Conservation (phyloP, 306 rosid genomes). For the Luffa acutangula region DNA sequence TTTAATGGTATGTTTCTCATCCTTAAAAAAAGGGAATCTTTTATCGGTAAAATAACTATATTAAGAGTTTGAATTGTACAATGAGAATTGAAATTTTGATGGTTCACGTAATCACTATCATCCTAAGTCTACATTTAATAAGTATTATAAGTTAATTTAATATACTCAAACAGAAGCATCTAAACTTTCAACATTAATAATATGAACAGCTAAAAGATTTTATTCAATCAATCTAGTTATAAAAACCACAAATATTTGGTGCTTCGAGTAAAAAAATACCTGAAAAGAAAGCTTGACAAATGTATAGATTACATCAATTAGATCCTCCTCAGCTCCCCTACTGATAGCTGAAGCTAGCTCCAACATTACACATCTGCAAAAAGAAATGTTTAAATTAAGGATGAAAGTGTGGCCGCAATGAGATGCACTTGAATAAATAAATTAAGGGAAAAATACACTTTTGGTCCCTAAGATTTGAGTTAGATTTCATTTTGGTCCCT, state of each 20-base stretch:
- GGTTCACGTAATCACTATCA: background rate
- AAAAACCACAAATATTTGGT: background rate
- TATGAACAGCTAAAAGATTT: background rate
- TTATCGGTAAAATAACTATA: background rate
- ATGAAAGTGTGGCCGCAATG: background rate
- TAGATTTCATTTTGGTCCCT: too few species aligned
- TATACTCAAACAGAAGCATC: background rate
- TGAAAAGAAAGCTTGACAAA: slow-evolving; percentile 39
- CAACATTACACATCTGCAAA: slow-evolving; percentile 48
- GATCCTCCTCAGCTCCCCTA: slow-evolving; percentile 61
- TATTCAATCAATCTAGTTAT: background rate
- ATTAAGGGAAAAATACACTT: too few species aligned
- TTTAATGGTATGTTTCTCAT: background rate
- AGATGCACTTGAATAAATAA: background rate
- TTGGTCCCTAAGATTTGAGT: too few species aligned
- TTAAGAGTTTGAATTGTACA: background rate
- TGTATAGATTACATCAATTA: slow-evolving; percentile 54
- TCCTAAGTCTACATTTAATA: background rate
- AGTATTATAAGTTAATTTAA: background rate
- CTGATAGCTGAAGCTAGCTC: slow-evolving; percentile 68
- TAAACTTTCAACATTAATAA: background rate
- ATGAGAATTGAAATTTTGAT: background rate
- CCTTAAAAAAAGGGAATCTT: background rate
- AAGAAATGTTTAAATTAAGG: slow-evolving; percentile 13
- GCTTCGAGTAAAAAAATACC: slow-evolving; percentile 32